Percentiles rank a stretch among this genome's conserved stretches.
Evolutionary conservation across 208 protist genomes (phyloP).

Genomic region (Tritrichomonas foetus): DNA sequence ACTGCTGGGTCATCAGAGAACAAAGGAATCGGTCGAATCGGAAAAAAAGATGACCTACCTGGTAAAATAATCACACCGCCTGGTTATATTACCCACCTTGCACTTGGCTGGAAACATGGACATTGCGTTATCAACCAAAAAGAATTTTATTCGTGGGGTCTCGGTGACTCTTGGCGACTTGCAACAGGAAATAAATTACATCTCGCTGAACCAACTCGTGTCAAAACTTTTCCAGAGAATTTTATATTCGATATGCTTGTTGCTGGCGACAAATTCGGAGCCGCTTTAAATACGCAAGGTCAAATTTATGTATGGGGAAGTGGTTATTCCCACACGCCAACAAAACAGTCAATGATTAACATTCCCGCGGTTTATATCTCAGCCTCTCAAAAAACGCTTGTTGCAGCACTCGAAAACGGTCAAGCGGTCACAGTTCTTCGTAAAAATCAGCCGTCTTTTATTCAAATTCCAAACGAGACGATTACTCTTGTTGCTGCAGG

Average conservation of each 20-base stretch:
- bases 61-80: neutral
- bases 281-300: neutral
- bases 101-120: slow-evolving; percentile 33
- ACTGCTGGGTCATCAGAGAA: neutral
- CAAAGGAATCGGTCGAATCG: neutral
- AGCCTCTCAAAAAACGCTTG: neutral
- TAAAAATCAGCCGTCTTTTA: neutral
- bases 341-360: neutral
- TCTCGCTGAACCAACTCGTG: neutral
- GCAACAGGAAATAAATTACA: neutral
- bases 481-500: neutral
- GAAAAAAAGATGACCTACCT: neutral
- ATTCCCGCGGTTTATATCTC: neutral
- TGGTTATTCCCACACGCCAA: neutral
- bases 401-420: neutral
- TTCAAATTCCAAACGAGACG: neutral
- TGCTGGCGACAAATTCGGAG: neutral
- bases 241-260: neutral
- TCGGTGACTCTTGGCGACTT: neutral
- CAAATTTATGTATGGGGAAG: neutral
- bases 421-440: neutral
- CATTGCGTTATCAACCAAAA: neutral
- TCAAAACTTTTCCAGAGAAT: neutral
- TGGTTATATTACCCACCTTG: neutral
- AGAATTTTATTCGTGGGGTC: slow-evolving; percentile 13